Evolutionary conservation across 331 rosid species (phyloP), one percentile per base, ranked within the genome.

Genomic region (Ulmus americana): DNA sequence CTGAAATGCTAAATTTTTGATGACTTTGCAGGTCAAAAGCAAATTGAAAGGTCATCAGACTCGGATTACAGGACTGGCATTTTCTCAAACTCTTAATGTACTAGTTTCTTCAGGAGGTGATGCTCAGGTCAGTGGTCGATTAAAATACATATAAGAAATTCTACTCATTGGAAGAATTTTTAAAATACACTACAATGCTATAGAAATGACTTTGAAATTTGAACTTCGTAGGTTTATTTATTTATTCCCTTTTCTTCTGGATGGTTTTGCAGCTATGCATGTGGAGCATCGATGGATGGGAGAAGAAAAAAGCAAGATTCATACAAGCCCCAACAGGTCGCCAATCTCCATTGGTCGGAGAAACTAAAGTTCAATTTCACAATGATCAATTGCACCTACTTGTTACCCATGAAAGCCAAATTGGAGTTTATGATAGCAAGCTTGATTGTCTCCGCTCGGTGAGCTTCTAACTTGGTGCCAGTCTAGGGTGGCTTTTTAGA

Each of bases 261-360:
- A 35, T 44, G 45, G 48, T 50, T 28, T 41, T 61, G 41, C 67
- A 78, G 83, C 61, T 78, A 50, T 78, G 79, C 40, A 71, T 74
- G 45, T 78, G 79, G 79, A 78, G 82, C 73, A 78, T 78, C 38
- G 82, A 78, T 64, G 82, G 73, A 43, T 78, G 82, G 82, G 82
- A 78, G 70, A 78, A 74, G 71, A 78, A 78, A 76, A 78, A 78
- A 65, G 8, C 79, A 10, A 74, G 76, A 70, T 78, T 74, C 67
- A 69, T 78, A 55, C 79, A 58, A 72, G 83, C 83, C 47, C 79
- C 79, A 55, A 47, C 61, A 38, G 83, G 83, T 39, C 48, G 83
- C 20, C 83, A 78, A 57, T 39, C 83, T 47, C 83, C 83, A 1
- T 63, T 65, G 57, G 63, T 58, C 39, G 83, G 83, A 55, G 83